Evolutionary conservation across 768 basidiomycete genomes (phyloP).

Genomic region (Tricholoma bakamatsutake): DNA sequence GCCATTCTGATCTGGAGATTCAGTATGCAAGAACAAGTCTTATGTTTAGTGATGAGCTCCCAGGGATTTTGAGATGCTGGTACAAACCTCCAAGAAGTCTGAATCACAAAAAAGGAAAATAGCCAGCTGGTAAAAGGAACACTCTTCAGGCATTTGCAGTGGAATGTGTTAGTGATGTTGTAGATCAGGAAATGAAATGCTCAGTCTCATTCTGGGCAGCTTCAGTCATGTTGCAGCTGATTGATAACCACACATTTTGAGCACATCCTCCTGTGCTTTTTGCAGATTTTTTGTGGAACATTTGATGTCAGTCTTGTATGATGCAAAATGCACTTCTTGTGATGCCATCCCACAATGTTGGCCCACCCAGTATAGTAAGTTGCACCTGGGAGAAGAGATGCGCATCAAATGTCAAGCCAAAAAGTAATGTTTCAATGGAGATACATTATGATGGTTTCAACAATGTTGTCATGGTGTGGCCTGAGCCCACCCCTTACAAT

Average conservation of each 20-base stretch:
- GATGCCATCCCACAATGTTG: not conserved
- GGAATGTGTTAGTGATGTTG: not conserved
- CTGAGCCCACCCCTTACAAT: not conserved
- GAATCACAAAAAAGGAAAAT: conserved; percentile 2
- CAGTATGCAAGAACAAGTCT: conserved; percentile 10
- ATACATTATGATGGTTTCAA: not conserved
- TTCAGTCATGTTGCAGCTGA: not conserved
- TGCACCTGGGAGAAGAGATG: not conserved
- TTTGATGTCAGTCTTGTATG: not conserved
- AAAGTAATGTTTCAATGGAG: not conserved
- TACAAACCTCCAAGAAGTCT: conserved; percentile 13
- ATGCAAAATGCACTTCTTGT: not conserved
- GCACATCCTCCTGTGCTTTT: not conserved
- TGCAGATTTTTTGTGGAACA: not conserved
- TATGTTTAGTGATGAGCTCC: conserved; percentile 16
- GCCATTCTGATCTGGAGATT: conserved; percentile 7
- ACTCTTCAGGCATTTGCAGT: conserved; percentile 8
- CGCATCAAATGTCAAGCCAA: not conserved
- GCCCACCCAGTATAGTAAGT: not conserved
- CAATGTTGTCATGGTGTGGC: not conserved
- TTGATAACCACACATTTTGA: not conserved
- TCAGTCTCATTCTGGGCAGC: not conserved
- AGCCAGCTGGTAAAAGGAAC: not conserved
- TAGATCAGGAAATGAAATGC: not conserved
- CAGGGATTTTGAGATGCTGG: conserved; percentile 16